These are phyloP conservation scores for Reticulascus tulasneorum DNA, from an alignment of 2,329 filamentous ascomycete species.

Conservation along the genomic window DNA sequence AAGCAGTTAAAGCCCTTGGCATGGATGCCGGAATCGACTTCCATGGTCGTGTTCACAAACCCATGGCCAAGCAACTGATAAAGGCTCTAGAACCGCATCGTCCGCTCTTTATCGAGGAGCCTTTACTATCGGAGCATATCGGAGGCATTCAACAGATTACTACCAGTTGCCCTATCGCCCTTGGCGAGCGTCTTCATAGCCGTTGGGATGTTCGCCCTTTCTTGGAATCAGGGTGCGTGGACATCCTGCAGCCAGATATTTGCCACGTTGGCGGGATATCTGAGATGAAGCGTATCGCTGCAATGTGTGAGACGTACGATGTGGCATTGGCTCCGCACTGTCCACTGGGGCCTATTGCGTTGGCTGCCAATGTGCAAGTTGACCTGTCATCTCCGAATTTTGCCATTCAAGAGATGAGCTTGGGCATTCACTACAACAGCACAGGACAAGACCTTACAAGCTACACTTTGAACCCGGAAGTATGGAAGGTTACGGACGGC, in stretches of 20 bases:
- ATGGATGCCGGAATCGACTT: conserved; percentile 75
- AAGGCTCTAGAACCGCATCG: conserved; percentile 61
- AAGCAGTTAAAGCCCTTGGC: conserved; percentile 63
- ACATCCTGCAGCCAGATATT: conserved; percentile 71
- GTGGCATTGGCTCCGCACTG: conserved; percentile 71
- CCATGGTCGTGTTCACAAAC: conserved; percentile 71
- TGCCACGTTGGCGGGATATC: conserved; percentile 69
- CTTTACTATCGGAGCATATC: conserved; percentile 63
- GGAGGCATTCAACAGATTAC: conserved; percentile 59
- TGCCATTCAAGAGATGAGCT: conserved; percentile 72
- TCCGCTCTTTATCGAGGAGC: conserved; percentile 72
- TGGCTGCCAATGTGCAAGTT: conserved; percentile 69
- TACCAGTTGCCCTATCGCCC: conserved; percentile 62
- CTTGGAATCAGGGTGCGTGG: conserved; percentile 63
- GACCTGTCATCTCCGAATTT: conserved; percentile 60
- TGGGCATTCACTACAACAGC: conserved; percentile 76
- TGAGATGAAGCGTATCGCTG: conserved; percentile 64
- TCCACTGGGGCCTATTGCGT: conserved; percentile 67
- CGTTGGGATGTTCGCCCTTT: conserved; percentile 73
- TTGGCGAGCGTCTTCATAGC: conserved; percentile 68
- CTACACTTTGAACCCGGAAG: conserved; percentile 60
- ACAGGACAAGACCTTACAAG: conserved; percentile 61
- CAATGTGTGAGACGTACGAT: conserved; percentile 70
- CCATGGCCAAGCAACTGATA: conserved; percentile 77
- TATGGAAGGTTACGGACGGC: conserved; percentile 64